Percentiles rank a stretch among this genome's conserved stretches.
Conservation (phyloP, 2,329 filamentous ascomycete species). For the Lomentospora prolificans region DNA sequence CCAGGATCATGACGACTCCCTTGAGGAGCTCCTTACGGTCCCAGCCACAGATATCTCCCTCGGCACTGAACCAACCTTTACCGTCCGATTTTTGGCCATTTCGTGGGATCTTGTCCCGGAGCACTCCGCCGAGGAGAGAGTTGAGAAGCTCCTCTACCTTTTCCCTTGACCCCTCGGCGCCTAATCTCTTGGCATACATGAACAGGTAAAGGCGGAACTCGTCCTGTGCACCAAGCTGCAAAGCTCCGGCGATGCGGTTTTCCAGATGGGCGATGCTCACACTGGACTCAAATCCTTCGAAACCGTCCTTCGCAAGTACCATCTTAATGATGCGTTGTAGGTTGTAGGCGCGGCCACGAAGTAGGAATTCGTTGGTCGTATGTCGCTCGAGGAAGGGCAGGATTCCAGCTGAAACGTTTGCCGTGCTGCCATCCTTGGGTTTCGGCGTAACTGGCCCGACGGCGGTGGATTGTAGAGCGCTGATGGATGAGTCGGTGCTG, state of each 20-base stretch:
- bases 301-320: slow-evolving; percentile 78
- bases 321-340: slow-evolving; percentile 86
- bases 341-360: slow-evolving; percentile 86
- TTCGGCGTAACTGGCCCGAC: slow-evolving; percentile 39
- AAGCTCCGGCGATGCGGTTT: slow-evolving; percentile 81
- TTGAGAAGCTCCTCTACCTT: slow-evolving; percentile 92
- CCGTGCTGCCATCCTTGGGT: slow-evolving; percentile 33
- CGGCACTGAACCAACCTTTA: slow-evolving; percentile 54
- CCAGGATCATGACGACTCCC: slow-evolving; percentile 85
- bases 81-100: slow-evolving; percentile 19
- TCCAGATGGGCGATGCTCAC: slow-evolving; percentile 93
- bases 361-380: slow-evolving; percentile 83
- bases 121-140: slow-evolving; percentile 64
- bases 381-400: slow-evolving; percentile 89
- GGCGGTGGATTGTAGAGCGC: slow-evolving; percentile 64
- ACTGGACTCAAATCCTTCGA: slow-evolving; percentile 81
- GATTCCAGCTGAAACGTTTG: slow-evolving; percentile 75
- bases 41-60: slow-evolving; percentile 80
- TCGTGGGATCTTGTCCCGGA: slow-evolving; percentile 43
- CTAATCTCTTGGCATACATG: slow-evolving; percentile 95
- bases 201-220: slow-evolving; percentile 93
- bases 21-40: slow-evolving; percentile 77
- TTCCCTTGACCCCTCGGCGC: slow-evolving; percentile 72
- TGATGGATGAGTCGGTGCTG: slow-evolving; percentile 82
- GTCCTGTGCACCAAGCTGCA: slow-evolving; percentile 75